Percentiles rank a stretch among this genome's conserved stretches.
Conservation (phyloP, 768 basidiomycete species). For the Clathrus columnatus region DNA sequence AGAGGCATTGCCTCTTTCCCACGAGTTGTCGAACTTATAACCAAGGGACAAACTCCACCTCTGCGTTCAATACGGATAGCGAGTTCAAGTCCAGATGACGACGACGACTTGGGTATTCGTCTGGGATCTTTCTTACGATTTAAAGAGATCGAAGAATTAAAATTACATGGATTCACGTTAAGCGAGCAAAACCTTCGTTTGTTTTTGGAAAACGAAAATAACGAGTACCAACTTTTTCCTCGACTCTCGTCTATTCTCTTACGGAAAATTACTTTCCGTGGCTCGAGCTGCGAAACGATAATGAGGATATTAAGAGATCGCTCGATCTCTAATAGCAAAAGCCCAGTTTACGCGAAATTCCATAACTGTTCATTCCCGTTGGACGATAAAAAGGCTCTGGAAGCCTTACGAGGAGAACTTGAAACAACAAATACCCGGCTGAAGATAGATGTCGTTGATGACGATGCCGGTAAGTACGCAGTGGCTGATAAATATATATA, state of each 20-base stretch:
- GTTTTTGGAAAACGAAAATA: background rate
- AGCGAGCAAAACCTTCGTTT: no score
- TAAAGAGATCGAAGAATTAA: background rate
- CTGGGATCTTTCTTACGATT: background rate
- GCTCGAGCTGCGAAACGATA: background rate
- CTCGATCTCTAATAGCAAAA: background rate
- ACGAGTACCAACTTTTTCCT: background rate
- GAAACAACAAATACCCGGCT: no score
- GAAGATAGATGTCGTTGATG: background rate
- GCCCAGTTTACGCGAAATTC: background rate
- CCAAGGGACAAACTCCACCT: background rate
- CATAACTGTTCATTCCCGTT: background rate
- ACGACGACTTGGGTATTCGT: no score
- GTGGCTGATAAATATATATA: no score
- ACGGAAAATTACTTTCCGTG: background rate
- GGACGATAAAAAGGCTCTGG: background rate
- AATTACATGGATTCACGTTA: background rate
- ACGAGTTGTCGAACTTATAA: background rate
- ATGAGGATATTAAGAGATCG: background rate
- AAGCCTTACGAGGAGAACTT: background rate
- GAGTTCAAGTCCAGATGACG: background rate
- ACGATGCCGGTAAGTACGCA: background rate
- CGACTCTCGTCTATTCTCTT: background rate
- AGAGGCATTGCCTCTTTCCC: background rate
- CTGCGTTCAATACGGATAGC: background rate